A percentile compares a stretch with the other conserved stretches of the same genome.
phyloP scores from a whole-genome alignment of 768 basidiomycete genomes.

The Termitomyces titanicus region DNA sequence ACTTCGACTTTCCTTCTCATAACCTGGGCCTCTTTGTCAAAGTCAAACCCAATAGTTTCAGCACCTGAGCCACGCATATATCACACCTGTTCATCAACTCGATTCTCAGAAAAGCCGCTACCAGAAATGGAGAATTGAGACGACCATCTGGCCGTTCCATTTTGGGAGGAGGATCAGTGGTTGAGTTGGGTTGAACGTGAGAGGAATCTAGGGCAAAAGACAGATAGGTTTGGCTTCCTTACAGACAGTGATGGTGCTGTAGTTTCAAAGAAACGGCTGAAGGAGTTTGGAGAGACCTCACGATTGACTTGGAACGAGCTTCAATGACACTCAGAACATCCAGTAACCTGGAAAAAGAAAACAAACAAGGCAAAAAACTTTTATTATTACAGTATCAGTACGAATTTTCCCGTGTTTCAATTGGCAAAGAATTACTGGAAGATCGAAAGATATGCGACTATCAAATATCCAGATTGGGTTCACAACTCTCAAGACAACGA shows the following conservation, averaged over 20 bases:
- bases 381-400: background rate
- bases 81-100: background rate
- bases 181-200: background rate
- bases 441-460: background rate
- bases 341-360: background rate
- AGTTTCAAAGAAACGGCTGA: background rate
- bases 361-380: background rate
- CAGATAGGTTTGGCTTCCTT: background rate
- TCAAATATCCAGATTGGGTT: background rate
- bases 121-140: background rate
- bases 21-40: background rate
- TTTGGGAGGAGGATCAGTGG: background rate
- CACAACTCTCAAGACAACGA: too few relatives aligned
- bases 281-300: background rate
- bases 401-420: background rate
- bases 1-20: too few relatives aligned
- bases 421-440: background rate
- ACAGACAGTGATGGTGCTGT: background rate
- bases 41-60: background rate
- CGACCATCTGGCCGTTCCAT: background rate
- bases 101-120: background rate
- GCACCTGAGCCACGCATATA: background rate
- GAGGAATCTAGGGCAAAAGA: background rate
- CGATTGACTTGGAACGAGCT: background rate
- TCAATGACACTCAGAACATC: background rate